Evolutionary conservation across 1,284 basidiomycete species (phyloP).

Genomic region (Anthracocystis walkeri): DNA sequence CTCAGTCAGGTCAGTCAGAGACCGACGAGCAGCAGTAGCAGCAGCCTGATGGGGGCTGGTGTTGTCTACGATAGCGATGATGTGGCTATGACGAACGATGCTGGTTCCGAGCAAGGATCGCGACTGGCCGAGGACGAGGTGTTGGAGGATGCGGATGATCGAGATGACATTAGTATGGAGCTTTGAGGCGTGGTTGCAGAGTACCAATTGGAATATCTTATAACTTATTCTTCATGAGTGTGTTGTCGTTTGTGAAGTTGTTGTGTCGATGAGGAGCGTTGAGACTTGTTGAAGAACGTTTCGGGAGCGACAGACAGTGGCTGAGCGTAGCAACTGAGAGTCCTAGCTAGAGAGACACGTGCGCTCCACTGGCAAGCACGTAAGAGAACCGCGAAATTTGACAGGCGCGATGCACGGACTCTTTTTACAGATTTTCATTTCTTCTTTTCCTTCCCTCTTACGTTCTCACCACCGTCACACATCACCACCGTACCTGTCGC

Average conservation of each 20-base stretch:
- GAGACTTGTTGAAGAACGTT: neutral
- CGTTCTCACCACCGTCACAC: neutral
- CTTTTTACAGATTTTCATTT: neutral
- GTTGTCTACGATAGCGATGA: slow-evolving; percentile 24
- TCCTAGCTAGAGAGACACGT: neutral
- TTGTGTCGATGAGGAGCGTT: neutral
- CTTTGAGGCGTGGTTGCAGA: slow-evolving; percentile 8
- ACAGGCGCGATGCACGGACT: slow-evolving; percentile 1
- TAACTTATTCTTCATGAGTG: neutral
- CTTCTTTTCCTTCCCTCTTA: neutral
- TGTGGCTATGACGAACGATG: slow-evolving; percentile 32
- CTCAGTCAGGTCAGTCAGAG: slow-evolving; percentile 13
- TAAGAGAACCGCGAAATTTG: no score
- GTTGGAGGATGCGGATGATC: slow-evolving; percentile 26
- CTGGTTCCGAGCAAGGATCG: slow-evolving; percentile 26
- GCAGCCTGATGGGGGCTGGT: neutral
- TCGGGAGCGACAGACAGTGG: neutral
- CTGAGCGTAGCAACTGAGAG: neutral
- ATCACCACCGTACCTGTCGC: neutral
- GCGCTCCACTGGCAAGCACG: neutral
- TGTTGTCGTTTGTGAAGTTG: neutral
- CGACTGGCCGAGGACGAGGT: slow-evolving; percentile 31
- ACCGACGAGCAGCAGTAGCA: slow-evolving; percentile 27
- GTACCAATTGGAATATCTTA: slow-evolving; percentile 4
- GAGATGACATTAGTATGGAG: slow-evolving; percentile 44